These are phyloP conservation scores for Ustilago crameri DNA, from an alignment of 1,284 basidiomycete species.

Conservation along the genomic window DNA sequence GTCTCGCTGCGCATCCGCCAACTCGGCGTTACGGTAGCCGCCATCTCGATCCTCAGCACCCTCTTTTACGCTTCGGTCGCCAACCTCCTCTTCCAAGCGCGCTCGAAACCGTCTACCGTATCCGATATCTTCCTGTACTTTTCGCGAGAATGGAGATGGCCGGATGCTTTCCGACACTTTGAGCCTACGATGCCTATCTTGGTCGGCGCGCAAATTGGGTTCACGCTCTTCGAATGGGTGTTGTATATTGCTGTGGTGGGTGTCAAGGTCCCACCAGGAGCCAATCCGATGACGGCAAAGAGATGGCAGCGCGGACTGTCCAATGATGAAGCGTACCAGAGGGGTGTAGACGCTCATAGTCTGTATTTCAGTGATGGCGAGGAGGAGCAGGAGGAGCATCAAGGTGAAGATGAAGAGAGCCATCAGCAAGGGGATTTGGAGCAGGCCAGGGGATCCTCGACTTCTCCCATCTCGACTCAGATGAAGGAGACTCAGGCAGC, in stretches of 20 bases:
- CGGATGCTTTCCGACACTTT: constrained; percentile 24
- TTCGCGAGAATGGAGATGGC: constrained; percentile 23
- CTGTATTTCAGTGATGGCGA: constrained; percentile 33
- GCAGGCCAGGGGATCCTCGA: constrained; percentile 6
- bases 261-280: constrained; percentile 49
- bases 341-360: constrained; percentile 39
- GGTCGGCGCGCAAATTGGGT: constrained; percentile 30
- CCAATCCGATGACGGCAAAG: constrained; percentile 36
- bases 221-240: constrained; percentile 50
- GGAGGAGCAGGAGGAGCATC: constrained; percentile 2
- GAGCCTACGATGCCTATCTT: constrained; percentile 45
- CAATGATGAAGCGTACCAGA: constrained; percentile 24
- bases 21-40: constrained; percentile 46
- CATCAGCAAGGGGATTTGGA: constrained; percentile 10
- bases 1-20: constrained; percentile 43
- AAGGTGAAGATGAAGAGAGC: background rate
- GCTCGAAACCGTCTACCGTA: constrained; percentile 14
- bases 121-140: background rate
- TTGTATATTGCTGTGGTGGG: constrained; percentile 51
- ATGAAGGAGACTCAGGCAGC: background rate
- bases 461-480: constrained; percentile 21
- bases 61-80: constrained; percentile 51
- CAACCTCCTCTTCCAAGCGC: constrained; percentile 51
- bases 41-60: constrained; percentile 46
- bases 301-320: constrained; percentile 40